Conservation (phyloP, 73 alveolate genomes). For the Tetrahymena malaccensis region DNA sequence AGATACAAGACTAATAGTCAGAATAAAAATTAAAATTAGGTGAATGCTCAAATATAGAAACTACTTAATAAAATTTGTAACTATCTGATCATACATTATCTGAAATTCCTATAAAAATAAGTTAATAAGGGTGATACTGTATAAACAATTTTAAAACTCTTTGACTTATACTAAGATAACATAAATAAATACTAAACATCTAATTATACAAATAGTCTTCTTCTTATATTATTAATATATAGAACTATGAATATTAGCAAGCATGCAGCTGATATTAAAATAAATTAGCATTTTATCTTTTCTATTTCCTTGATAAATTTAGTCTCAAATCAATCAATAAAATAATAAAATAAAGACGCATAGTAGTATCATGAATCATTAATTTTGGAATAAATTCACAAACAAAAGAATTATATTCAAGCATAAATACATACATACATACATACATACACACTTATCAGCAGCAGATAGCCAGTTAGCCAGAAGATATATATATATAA, state of each 20-base stretch:
- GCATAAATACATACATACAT: background rate
- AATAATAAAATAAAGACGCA: background rate
- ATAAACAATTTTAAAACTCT: background rate
- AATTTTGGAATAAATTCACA: background rate
- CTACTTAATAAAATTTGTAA: background rate
- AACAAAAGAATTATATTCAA: background rate
- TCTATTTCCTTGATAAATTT: background rate
- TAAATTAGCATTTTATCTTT: background rate
- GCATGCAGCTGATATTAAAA: background rate
- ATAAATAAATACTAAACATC: background rate
- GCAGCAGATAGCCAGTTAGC: too few species aligned
- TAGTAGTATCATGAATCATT: background rate
- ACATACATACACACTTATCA: background rate
- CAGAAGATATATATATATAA: too few species aligned
- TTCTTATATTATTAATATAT: background rate
- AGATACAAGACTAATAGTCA: background rate
- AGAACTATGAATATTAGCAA: background rate
- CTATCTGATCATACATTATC: background rate
- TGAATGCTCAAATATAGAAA: background rate
- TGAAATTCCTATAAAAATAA: background rate
- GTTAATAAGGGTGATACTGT: background rate
- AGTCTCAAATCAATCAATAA: background rate
- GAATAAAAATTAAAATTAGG: background rate
- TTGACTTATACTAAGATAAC: background rate
- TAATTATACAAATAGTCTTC: background rate